Evolutionary conservation across 352 stramenopile genomes (phyloP).

Genomic region (Halophytophthora polymorphica): DNA sequence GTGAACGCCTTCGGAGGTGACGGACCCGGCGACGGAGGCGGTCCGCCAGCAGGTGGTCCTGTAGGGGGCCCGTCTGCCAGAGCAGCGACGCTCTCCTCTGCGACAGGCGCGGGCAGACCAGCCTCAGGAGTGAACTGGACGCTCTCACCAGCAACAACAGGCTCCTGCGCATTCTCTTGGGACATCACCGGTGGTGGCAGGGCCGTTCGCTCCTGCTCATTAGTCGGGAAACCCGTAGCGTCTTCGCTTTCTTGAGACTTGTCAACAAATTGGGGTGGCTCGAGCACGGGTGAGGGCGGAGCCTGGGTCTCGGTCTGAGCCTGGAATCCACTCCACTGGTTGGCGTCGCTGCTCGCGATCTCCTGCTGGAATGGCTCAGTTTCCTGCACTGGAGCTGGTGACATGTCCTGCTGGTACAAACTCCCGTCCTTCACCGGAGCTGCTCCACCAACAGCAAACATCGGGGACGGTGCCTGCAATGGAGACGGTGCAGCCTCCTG

Average conservation of each 20-base stretch:
- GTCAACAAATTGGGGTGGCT: neutral
- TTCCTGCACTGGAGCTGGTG: neutral
- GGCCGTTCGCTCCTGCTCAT: neutral
- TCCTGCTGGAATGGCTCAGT: constrained; percentile 5
- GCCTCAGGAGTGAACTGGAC: too few relatives aligned
- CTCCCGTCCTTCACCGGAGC: neutral
- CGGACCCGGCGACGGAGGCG: neutral
- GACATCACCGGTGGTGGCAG: neutral
- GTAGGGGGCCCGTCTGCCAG: neutral
- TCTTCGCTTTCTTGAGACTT: neutral
- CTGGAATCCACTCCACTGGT: constrained; percentile 7
- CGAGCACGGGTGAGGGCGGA: constrained; percentile 1
- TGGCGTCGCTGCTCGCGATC: neutral
- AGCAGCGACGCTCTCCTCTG: too few relatives aligned
- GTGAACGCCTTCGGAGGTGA: neutral
- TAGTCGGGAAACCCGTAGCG: neutral
- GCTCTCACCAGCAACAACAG: neutral
- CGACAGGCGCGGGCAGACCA: neutral
- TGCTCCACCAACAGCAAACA: constrained; percentile 6
- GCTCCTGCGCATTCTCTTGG: neutral
- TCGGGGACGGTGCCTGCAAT: constrained; percentile 9
- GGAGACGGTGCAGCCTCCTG: constrained; percentile 4
- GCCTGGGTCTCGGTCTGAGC: constrained; percentile 1
- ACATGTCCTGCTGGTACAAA: constrained; percentile 4
- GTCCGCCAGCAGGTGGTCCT: constrained; percentile 2